Evolutionary conservation across 257 asterid species (phyloP).

Genomic region (Petunia axillaris): DNA sequence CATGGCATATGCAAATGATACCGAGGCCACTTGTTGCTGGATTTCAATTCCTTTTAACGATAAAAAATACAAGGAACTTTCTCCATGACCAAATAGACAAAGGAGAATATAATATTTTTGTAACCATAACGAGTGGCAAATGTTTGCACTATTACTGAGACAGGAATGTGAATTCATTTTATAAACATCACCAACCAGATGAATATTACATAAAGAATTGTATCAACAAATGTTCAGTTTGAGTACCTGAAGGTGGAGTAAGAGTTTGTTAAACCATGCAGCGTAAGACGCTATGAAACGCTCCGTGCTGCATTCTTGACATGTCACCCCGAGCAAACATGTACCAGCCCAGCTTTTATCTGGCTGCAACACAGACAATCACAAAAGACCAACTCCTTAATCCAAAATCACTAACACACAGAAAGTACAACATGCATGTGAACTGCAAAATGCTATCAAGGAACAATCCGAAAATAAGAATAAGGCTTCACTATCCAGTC

Average conservation of each 20-base stretch:
- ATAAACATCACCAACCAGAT: background rate
- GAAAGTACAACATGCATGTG: background rate
- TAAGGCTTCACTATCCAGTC: background rate
- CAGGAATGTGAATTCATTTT: background rate
- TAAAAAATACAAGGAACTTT: background rate
- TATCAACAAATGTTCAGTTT: constrained; percentile 4
- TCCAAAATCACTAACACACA: background rate
- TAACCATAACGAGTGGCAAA: background rate
- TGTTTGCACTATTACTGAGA: background rate
- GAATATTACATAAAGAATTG: background rate
- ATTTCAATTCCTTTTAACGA: too few species aligned
- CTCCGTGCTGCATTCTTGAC: constrained; percentile 81
- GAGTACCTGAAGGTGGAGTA: constrained; percentile 70
- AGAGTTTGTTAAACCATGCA: constrained; percentile 68
- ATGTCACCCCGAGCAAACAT: constrained; percentile 87
- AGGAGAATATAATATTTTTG: background rate
- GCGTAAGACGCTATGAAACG: constrained; percentile 74
- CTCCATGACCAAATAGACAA: constrained; percentile 4
- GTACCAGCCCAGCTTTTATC: constrained; percentile 90
- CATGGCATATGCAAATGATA: too few species aligned
- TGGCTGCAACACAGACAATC: constrained; percentile 55
- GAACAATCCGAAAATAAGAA: background rate
- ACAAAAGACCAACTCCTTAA: background rate
- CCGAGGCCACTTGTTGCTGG: too few species aligned
- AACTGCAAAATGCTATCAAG: background rate